A percentile compares a stretch with the other conserved stretches of the same genome.
Evolutionary conservation across 2,329 filamentous ascomycete genomes (phyloP).

Genomic region (Ophiognomonia clavigignenti-juglandacearum): DNA sequence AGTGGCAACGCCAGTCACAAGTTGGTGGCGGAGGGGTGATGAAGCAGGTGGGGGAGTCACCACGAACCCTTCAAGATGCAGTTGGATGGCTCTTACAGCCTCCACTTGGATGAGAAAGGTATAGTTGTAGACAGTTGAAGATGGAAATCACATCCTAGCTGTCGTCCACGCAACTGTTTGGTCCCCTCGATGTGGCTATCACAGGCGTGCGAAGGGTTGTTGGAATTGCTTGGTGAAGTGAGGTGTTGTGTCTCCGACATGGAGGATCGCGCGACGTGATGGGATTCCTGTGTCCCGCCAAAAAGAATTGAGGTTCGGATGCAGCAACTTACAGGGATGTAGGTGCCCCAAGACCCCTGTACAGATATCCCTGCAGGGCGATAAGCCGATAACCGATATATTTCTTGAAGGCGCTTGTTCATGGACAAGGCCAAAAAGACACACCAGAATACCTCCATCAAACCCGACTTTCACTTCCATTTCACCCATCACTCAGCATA

Average conservation of each 20-base stretch:
- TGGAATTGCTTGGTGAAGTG: not conserved
- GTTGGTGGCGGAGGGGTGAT: not conserved
- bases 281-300: not conserved
- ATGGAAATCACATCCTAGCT: slow-evolving; percentile 15
- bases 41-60: not conserved
- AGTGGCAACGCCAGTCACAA: slow-evolving; percentile 1
- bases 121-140: slow-evolving; percentile 2
- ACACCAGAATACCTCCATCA: too few relatives aligned
- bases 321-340: slow-evolving; percentile 2
- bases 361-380: too few relatives aligned
- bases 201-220: not conserved
- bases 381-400: too few relatives aligned
- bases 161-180: not conserved
- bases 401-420: too few relatives aligned
- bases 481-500: too few relatives aligned
- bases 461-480: too few relatives aligned
- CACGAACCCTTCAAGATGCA: slow-evolving; percentile 5
- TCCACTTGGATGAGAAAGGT: slow-evolving; percentile 6
- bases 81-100: slow-evolving; percentile 1
- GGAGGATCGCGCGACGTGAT: not conserved
- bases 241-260: slow-evolving; percentile 1
- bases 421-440: too few relatives aligned
- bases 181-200: slow-evolving; percentile 1
- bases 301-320: slow-evolving; percentile 9
- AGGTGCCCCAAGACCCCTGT: too few relatives aligned